phyloP scores from a whole-genome alignment of 2,329 filamentous ascomycete genomes.

The Phyllosticta citrichinensis region DNA sequence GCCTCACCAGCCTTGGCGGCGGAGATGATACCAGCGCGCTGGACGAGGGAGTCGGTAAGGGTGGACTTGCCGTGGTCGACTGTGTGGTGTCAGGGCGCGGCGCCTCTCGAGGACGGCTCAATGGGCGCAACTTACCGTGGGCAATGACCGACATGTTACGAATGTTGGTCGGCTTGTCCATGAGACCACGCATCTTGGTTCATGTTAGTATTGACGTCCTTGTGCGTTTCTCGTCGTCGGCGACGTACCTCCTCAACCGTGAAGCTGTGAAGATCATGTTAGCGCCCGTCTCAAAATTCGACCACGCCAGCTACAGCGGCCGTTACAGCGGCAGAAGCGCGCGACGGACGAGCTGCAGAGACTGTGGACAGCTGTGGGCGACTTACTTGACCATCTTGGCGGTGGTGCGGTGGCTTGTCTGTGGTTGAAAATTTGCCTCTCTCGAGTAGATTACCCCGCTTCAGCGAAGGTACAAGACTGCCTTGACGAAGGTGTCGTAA shows the following conservation, averaged over 20 bases:
- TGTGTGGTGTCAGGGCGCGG: conserved; percentile 20
- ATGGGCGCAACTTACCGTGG: conserved; percentile 53
- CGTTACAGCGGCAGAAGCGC: not conserved
- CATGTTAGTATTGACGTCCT: conserved; percentile 19
- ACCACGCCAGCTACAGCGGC: not conserved
- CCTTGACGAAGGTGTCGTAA: not conserved
- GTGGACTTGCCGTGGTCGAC: conserved; percentile 99
- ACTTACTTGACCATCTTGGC: conserved; percentile 99
- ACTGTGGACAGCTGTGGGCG: not conserved
- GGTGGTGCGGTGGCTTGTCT: conserved; percentile 42
- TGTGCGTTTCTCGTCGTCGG: not conserved
- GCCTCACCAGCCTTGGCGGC: conserved; percentile 93
- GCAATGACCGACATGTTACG: conserved; percentile 99
- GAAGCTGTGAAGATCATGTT: conserved; percentile 61
- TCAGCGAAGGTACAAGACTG: not conserved
- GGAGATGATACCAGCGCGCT: conserved; percentile 99
- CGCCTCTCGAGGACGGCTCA: not conserved
- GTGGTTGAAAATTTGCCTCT: conserved; percentile 8
- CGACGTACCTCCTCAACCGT: conserved; percentile 76
- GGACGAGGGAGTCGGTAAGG: conserved; percentile 96
- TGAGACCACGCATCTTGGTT: conserved; percentile 58
- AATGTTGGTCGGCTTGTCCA: conserved; percentile 70
- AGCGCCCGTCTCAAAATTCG: conserved; percentile 27
- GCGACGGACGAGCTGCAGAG: not conserved
- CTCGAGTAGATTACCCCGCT: conserved; percentile 9